Percentiles rank a stretch among this genome's conserved stretches.
phyloP scores from a whole-genome alignment of 2,329 filamentous ascomycete species.

The Raffaelea ambrosiae region DNA sequence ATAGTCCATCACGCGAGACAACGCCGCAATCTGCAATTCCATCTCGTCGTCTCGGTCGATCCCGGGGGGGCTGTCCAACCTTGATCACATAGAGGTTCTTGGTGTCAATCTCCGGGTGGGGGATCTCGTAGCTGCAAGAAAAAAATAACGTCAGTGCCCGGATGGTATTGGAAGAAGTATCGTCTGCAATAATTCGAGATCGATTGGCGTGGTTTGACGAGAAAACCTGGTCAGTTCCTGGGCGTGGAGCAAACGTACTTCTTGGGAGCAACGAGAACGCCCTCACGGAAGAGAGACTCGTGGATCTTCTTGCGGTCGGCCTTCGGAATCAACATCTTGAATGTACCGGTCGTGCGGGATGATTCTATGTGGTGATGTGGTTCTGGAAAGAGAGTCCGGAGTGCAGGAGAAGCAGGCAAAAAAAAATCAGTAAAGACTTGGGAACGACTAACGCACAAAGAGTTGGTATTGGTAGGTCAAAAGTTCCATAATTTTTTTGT shows the following conservation, averaged over 20 bases:
- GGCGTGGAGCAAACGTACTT: conserved; percentile 35
- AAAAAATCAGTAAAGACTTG: conserved; percentile 2
- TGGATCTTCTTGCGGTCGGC: conserved; percentile 99
- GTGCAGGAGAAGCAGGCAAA: conserved; percentile 4
- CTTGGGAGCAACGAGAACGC: conserved; percentile 96
- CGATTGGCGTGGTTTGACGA: too few species aligned
- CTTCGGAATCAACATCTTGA: conserved; percentile 97
- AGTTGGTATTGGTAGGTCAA: too few species aligned
- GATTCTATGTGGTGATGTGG: conserved; percentile 18
- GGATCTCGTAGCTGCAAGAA: conserved; percentile 21
- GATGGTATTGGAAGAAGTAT: too few species aligned
- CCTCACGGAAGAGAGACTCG: conserved; percentile 87
- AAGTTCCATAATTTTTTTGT: conserved; percentile 10
- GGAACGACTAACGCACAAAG: not conserved
- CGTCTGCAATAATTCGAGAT: too few species aligned
- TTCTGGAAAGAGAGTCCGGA: not conserved
- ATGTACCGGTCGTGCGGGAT: conserved; percentile 13
- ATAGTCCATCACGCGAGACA: too few species aligned
- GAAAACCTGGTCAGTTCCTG: too few species aligned
- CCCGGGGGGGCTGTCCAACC: too few species aligned
- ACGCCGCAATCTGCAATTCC: too few species aligned
- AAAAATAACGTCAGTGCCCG: too few species aligned
- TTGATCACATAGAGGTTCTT: conserved; percentile 99
- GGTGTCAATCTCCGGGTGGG: conserved; percentile 92
- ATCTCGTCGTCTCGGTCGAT: too few species aligned